These are phyloP conservation scores for Dryadomyces quercivorus DNA, from an alignment of 2,329 filamentous ascomycete genomes.

Conservation along the genomic window DNA sequence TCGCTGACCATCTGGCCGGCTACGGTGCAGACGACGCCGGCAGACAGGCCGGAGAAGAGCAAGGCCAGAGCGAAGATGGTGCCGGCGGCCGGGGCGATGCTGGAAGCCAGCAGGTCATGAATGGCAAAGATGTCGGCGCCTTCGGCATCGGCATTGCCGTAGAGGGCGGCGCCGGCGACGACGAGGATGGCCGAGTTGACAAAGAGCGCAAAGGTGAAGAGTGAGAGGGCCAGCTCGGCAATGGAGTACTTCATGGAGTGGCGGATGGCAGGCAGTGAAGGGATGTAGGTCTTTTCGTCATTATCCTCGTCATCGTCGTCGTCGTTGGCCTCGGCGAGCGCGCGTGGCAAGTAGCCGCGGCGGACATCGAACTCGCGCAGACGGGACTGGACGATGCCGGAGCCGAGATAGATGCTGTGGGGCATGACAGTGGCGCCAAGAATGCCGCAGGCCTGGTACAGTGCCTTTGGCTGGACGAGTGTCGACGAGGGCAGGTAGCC, in stretches of 20 bases:
- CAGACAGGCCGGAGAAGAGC: conserved; percentile 66
- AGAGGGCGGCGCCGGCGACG: conserved; percentile 67
- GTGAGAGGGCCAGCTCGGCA: conserved; percentile 54
- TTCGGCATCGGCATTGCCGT: conserved; percentile 44
- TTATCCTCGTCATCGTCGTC: background rate
- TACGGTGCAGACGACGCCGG: conserved; percentile 81
- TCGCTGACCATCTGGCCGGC: conserved; percentile 82
- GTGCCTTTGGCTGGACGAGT: conserved; percentile 43
- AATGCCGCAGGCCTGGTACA: conserved; percentile 63
- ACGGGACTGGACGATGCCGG: conserved; percentile 55
- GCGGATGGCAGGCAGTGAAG: conserved; percentile 60
- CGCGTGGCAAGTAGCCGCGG: conserved; percentile 36
- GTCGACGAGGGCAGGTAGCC: conserved; percentile 52
- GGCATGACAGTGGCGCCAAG: conserved; percentile 67
- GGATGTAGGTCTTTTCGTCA: conserved; percentile 50
- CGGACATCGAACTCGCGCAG: conserved; percentile 51
- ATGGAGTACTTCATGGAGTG: conserved; percentile 65
- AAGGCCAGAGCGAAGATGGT: conserved; percentile 76
- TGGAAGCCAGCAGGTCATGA: conserved; percentile 55
- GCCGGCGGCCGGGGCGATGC: conserved; percentile 63
- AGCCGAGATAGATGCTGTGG: conserved; percentile 56
- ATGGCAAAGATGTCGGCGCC: conserved; percentile 76
- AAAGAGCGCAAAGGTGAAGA: conserved; percentile 75
- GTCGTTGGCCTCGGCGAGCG: conserved; percentile 5
- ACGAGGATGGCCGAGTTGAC: conserved; percentile 77